Percentiles rank a stretch among this genome's conserved stretches.
Evolutionary conservation across 306 rosid genomes (phyloP).

Genomic region (Hippophae tibetana): DNA sequence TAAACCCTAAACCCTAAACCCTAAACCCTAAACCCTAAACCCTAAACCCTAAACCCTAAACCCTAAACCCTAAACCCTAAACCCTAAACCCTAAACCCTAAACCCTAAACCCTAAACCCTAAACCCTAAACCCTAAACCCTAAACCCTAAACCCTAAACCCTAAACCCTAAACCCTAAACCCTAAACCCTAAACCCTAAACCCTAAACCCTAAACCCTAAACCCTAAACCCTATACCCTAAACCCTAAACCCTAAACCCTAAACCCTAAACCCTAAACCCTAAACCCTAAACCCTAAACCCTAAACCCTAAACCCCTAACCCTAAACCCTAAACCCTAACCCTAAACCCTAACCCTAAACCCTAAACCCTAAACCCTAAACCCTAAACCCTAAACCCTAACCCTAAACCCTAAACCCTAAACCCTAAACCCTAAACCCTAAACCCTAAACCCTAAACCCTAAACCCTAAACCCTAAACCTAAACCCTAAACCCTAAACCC

Average conservation of each 20-base stretch:
- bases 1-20: too few relatives aligned
- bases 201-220: background rate
- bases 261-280: constrained; percentile 7
- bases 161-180: background rate
- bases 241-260: constrained; percentile 5
- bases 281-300: constrained; percentile 2
- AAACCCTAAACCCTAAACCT: constrained; percentile 1
- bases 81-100: too few relatives aligned
- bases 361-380: constrained; percentile 7
- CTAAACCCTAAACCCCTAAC: background rate
- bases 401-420: too few relatives aligned
- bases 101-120: constrained; percentile 1
- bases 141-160: constrained; percentile 3
- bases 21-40: too few relatives aligned
- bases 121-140: constrained; percentile 1
- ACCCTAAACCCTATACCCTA: background rate
- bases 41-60: too few relatives aligned
- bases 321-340: background rate
- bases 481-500: constrained; percentile 4
- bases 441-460: background rate
- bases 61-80: too few relatives aligned
- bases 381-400: constrained; percentile 7
- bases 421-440: constrained; percentile 2
- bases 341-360: constrained; percentile 2
- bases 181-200: background rate